Conservation (phyloP, 2,329 filamentous ascomycete genomes). For the Neophaeococcomyces mojaviensis region DNA sequence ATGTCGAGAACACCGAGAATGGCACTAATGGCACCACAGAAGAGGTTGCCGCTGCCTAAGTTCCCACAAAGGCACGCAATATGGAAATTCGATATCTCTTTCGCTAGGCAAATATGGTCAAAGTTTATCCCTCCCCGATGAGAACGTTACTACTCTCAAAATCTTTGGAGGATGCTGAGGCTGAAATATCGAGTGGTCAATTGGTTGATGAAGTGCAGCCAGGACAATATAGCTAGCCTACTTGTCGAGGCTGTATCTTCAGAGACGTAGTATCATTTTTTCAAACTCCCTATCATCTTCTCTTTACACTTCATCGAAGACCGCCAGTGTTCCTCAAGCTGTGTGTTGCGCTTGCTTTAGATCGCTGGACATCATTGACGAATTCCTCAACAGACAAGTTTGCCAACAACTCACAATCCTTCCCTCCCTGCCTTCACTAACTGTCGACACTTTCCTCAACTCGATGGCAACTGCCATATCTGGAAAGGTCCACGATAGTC, state of each 20-base stretch:
- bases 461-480: no score
- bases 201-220: constrained; percentile 5
- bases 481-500: no score
- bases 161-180: constrained; percentile 1
- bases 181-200: constrained; percentile 9
- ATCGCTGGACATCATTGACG: no score
- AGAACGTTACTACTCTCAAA: not conserved
- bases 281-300: not conserved
- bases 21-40: constrained; percentile 20
- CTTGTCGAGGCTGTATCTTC: constrained; percentile 8
- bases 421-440: no score
- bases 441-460: no score
- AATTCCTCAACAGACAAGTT: no score
- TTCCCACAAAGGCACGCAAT: constrained; percentile 8
- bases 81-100: constrained; percentile 8
- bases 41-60: constrained; percentile 19
- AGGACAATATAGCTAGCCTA: constrained; percentile 10
- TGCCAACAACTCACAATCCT: no score
- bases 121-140: not conserved
- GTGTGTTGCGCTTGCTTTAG: no score
- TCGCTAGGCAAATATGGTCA: constrained; percentile 3
- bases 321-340: no score
- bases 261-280: not conserved
- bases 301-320: not conserved
- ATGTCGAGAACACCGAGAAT: constrained; percentile 30